A percentile compares a stretch with the other conserved stretches of the same genome.
These are phyloP conservation scores for Waltergamsia citrina DNA, from an alignment of 2,329 filamentous ascomycete species.

Conservation along the genomic window DNA sequence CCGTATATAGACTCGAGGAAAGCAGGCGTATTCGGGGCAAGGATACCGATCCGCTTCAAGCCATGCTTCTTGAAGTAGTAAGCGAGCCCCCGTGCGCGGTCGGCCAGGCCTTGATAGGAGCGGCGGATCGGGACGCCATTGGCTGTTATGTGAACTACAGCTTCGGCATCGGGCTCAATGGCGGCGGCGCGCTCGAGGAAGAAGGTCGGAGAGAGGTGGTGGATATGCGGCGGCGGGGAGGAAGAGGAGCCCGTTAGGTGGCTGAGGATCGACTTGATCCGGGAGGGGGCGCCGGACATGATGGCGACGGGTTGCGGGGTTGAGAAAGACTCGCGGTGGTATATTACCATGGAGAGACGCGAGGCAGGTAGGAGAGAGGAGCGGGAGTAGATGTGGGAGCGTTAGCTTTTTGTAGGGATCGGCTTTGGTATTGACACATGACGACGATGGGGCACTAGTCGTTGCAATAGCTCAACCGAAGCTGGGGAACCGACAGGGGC, in stretches of 20 bases:
- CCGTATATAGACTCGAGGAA: slow-evolving; percentile 89
- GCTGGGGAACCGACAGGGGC: too few relatives aligned
- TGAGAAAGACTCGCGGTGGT: not conserved
- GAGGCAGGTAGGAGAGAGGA: too few relatives aligned
- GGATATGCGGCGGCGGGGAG: slow-evolving; percentile 46
- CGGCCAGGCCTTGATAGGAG: slow-evolving; percentile 72
- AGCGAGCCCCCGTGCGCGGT: slow-evolving; percentile 77
- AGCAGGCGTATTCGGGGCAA: slow-evolving; percentile 87
- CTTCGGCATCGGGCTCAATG: slow-evolving; percentile 79
- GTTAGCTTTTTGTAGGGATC: too few relatives aligned
- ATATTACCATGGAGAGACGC: too few relatives aligned
- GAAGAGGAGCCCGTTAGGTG: slow-evolving; percentile 37
- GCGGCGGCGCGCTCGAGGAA: slow-evolving; percentile 79
- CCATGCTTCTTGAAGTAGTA: slow-evolving; percentile 75
- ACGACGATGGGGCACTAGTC: too few relatives aligned
- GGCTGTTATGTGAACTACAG: slow-evolving; percentile 76
- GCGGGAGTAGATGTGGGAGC: too few relatives aligned
- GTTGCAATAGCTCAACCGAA: too few relatives aligned
- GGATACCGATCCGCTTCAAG: slow-evolving; percentile 70
- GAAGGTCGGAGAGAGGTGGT: slow-evolving; percentile 76
- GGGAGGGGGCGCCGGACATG: slow-evolving; percentile 57
- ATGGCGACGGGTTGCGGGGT: slow-evolving; percentile 11
- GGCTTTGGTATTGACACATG: too few relatives aligned
- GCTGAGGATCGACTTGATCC: slow-evolving; percentile 47
- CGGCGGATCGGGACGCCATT: slow-evolving; percentile 67